phyloP scores from a whole-genome alignment of 306 rosid species.

The Abrus precatorius region DNA sequence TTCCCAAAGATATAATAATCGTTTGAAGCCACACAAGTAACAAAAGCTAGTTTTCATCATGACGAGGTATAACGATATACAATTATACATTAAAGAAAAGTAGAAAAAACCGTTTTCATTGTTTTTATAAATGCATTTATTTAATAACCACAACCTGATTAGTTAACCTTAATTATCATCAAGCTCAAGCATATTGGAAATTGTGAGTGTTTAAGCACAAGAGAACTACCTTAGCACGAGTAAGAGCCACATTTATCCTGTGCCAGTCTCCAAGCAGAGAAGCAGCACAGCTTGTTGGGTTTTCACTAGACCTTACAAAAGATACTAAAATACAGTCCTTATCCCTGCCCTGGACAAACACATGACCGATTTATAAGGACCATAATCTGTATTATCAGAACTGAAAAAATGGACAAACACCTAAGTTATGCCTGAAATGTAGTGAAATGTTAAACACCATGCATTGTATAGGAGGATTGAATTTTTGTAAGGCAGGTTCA shows the following conservation, averaged over 20 bases:
- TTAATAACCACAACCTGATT: slow-evolving; percentile 14
- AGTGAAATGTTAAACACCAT: slow-evolving; percentile 3
- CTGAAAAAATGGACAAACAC: neutral
- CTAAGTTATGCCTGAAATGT: slow-evolving; percentile 12
- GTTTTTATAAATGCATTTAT: neutral
- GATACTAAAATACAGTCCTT: slow-evolving; percentile 92
- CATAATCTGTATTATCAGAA: slow-evolving; percentile 1
- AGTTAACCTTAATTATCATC: slow-evolving; percentile 13
- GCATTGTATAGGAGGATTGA: slow-evolving; percentile 14
- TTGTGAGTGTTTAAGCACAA: slow-evolving; percentile 3
- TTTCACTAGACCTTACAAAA: slow-evolving; percentile 86
- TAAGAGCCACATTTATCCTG: slow-evolving; percentile 91
- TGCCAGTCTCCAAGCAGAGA: slow-evolving; percentile 98
- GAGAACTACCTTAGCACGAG: slow-evolving; percentile 83
- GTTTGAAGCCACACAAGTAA: too few species aligned
- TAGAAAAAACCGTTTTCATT: neutral
- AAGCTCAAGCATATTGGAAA: slow-evolving; percentile 8
- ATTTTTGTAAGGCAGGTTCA: neutral
- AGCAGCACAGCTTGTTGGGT: slow-evolving; percentile 70
- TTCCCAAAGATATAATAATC: neutral
- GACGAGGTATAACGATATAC: neutral
- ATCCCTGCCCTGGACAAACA: slow-evolving; percentile 82
- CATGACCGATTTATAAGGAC: neutral
- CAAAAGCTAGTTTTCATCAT: neutral
- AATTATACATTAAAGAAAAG: neutral